Percentiles rank a stretch among this genome's conserved stretches.
These are phyloP conservation scores for Penicillium sumatraense DNA, from an alignment of 2,329 filamentous ascomycete species.

Conservation along the genomic window DNA sequence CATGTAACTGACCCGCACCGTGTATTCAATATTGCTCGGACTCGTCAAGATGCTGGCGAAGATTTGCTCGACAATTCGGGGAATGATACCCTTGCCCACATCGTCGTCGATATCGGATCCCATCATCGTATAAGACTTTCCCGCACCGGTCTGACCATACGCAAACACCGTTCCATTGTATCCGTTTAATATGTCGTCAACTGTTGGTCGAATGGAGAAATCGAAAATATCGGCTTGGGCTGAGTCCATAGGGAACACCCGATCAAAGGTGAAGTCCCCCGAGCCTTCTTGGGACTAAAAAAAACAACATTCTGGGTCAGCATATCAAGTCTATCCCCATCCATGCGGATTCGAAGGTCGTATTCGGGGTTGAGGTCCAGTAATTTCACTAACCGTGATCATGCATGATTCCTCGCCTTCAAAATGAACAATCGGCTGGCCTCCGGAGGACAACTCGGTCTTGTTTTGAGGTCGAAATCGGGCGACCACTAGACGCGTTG, in stretches of 20 bases:
- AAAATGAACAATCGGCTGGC: slow-evolving; percentile 89
- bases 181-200: slow-evolving; percentile 97
- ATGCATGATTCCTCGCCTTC: slow-evolving; percentile 85
- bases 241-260: slow-evolving; percentile 93
- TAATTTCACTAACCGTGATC: slow-evolving; percentile 71
- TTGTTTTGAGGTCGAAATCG: slow-evolving; percentile 98
- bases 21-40: slow-evolving; percentile 94
- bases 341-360: no score
- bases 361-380: no score
- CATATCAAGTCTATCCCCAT: slow-evolving; percentile 1
- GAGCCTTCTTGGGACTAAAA: slow-evolving; percentile 80
- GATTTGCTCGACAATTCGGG: slow-evolving; percentile 95
- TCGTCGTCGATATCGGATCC: slow-evolving; percentile 91
- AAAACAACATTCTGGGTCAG: slow-evolving; percentile 23
- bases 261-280: slow-evolving; percentile 93
- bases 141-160: slow-evolving; percentile 96
- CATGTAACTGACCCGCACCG: slow-evolving; percentile 98
- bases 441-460: slow-evolving; percentile 85
- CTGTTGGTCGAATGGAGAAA: slow-evolving; percentile 93
- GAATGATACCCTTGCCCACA: slow-evolving; percentile 88
- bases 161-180: slow-evolving; percentile 99
- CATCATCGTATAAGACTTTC: slow-evolving; percentile 99
- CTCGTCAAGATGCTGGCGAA: slow-evolving; percentile 93
- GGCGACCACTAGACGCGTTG: slow-evolving; percentile 74
- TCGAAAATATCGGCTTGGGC: slow-evolving; percentile 94